These are phyloP conservation scores for Suillus hirtellus DNA, from an alignment of 768 basidiomycete genomes.

Conservation along the genomic window DNA sequence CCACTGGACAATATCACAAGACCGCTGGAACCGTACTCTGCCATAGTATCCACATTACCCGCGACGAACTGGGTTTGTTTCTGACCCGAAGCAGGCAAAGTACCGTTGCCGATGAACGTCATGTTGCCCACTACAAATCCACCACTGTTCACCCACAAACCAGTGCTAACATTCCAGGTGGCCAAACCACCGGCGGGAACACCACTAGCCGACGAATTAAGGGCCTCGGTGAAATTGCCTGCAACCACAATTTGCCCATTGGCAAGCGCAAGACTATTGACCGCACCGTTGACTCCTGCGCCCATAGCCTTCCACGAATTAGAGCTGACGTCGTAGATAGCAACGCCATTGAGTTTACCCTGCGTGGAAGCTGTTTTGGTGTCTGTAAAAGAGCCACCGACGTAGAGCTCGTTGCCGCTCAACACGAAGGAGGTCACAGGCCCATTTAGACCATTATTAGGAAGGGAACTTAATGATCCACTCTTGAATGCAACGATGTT, in stretches of 20 bases:
- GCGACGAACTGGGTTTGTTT: constrained; percentile 60
- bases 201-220: constrained; percentile 38
- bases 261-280: constrained; percentile 57
- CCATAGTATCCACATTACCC: constrained; percentile 58
- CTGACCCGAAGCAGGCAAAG: constrained; percentile 43
- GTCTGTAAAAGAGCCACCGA: constrained; percentile 87
- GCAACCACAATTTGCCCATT: constrained; percentile 59
- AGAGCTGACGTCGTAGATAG: constrained; percentile 64
- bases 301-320: constrained; percentile 69
- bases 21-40: constrained; percentile 73
- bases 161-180: constrained; percentile 61
- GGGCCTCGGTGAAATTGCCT: constrained; percentile 70
- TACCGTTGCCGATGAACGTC: constrained; percentile 67
- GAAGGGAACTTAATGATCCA: constrained; percentile 52
- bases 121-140: constrained; percentile 75
- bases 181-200: constrained; percentile 63
- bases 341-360: constrained; percentile 59
- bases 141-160: constrained; percentile 71
- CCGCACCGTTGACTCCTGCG: constrained; percentile 75
- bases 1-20: constrained; percentile 78
- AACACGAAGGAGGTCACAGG: constrained; percentile 68
- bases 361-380: constrained; percentile 55
- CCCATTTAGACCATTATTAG: constrained; percentile 78
- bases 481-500: constrained; percentile 77
- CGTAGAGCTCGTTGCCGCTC: constrained; percentile 64